Conservation (phyloP, 2,329 filamentous ascomycete genomes). For the Tolypocladium guangdongense region DNA sequence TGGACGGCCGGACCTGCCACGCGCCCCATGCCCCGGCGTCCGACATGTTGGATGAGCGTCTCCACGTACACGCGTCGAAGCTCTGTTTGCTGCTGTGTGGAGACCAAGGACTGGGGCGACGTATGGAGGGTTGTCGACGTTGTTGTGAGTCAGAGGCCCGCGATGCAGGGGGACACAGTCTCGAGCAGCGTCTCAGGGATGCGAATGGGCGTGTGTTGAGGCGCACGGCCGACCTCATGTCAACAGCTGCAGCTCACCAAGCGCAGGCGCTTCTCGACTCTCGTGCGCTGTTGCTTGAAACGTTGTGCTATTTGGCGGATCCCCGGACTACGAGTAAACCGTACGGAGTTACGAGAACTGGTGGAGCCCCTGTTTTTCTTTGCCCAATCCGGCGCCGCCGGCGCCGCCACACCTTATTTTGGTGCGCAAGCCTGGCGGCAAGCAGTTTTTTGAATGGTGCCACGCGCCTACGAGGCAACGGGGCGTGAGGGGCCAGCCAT, state of each 20-base stretch:
- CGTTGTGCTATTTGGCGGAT: too few species aligned
- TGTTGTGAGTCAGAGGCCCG: neutral
- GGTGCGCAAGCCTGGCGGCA: too few species aligned
- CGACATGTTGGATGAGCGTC: conserved; percentile 11
- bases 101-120: neutral
- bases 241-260: conserved; percentile 1
- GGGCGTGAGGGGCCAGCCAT: too few species aligned
- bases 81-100: neutral
- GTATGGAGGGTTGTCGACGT: neutral
- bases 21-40: conserved; percentile 24
- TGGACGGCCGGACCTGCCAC: conserved; percentile 26
- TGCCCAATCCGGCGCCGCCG: too few species aligned
- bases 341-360: too few species aligned
- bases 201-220: neutral
- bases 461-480: too few species aligned
- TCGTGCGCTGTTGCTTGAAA: neutral
- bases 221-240: conserved; percentile 7
- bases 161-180: neutral
- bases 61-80: neutral
- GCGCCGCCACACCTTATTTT: too few species aligned
- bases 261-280: neutral
- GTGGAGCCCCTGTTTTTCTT: too few species aligned
- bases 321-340: too few species aligned
- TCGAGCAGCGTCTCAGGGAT: neutral
- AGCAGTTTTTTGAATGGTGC: too few species aligned